Base-by-base conservation (phyloP, 495 filamentous ascomycete genomes). In the Lepraria neglecta region DNA sequence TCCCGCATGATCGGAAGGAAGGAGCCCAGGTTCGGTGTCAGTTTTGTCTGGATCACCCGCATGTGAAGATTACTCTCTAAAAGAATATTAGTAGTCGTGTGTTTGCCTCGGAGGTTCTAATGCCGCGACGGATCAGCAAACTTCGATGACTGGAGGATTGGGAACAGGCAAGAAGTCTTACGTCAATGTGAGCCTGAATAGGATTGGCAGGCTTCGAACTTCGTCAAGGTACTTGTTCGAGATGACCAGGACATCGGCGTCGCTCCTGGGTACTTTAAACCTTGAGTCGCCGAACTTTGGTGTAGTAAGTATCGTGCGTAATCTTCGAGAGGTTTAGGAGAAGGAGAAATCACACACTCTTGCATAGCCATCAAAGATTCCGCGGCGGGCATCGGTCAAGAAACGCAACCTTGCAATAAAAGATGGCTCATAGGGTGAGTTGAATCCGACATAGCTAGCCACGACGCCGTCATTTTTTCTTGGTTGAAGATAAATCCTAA, bases 181-280 rank as follows among this genome's bases (percentile, higher is more conserved):
- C 56, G 3, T 42, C 40, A 21, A 58, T 27, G 17, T 43, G 56
- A 5, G 58, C 58, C 38, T 53, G 17, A 6, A 40, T 53, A 6
- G 33, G 24, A 15, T 46, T 59, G 61, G 61, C 30, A 59, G 46
- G 7, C 10, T 31, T 21, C 50, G 45, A 7, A 64, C 9, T 44
- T 64, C 62, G 35, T 59, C 46, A 9, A 64, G 24, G 19, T 64
- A 64, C 54, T 55, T 64, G 35, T 48, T 53, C 5, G 62, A 33
- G 6, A 64, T 31, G 11, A 64, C 56, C 12, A 60, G 14, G 1
- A 63, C 28, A 43, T 63, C 55, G 17, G 30, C 21, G 21, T 61
- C 51, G 15, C 40, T 55, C 27, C 48, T 43, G 14, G 15, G 10
- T 4, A 61, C 11, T 11, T 35, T n/a, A 21, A 55, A 61, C 17